Conservation (phyloP, 352 stramenopile genomes). For the Lagenidium giganteum region DNA sequence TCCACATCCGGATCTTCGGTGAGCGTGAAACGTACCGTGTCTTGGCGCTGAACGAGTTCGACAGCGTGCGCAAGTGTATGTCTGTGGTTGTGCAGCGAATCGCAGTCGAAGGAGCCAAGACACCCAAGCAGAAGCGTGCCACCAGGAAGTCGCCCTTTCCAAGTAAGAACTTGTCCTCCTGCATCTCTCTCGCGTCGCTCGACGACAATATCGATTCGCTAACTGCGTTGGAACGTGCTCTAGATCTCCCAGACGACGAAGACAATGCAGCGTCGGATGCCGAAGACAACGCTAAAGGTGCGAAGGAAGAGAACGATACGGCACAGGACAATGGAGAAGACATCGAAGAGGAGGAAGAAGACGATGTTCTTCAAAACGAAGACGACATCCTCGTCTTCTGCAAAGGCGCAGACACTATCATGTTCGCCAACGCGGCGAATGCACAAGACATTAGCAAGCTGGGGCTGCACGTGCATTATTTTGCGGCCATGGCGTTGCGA, state of each 20-base stretch:
- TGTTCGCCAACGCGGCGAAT: conserved; percentile 77
- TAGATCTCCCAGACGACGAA: conserved; percentile 4
- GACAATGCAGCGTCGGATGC: neutral
- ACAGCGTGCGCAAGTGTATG: conserved; percentile 86
- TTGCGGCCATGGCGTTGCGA: conserved; percentile 81
- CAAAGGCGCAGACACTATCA: conserved; percentile 87
- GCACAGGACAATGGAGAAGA: conserved; percentile 17
- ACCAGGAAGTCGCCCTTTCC: neutral
- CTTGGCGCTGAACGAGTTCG: conserved; percentile 82
- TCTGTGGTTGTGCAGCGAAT: conserved; percentile 70
- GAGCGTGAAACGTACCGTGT: conserved; percentile 69
- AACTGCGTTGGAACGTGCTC: conserved; percentile 25
- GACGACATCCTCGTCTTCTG: conserved; percentile 76
- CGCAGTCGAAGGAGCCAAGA: too few species aligned
- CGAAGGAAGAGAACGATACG: conserved; percentile 2
- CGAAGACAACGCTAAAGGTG: conserved; percentile 1
- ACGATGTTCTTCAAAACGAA: conserved; percentile 5
- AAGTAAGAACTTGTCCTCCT: conserved; percentile 6
- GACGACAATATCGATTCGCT: conserved; percentile 14
- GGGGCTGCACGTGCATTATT: conserved; percentile 81
- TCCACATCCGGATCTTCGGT: conserved; percentile 75
- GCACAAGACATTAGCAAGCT: conserved; percentile 73
- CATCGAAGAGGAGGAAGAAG: conserved; percentile 16
- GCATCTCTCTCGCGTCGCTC: conserved; percentile 10
- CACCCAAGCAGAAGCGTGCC: neutral